These are phyloP conservation scores for Fusarium anguioides DNA, from an alignment of 2,329 filamentous ascomycete species.

Conservation along the genomic window DNA sequence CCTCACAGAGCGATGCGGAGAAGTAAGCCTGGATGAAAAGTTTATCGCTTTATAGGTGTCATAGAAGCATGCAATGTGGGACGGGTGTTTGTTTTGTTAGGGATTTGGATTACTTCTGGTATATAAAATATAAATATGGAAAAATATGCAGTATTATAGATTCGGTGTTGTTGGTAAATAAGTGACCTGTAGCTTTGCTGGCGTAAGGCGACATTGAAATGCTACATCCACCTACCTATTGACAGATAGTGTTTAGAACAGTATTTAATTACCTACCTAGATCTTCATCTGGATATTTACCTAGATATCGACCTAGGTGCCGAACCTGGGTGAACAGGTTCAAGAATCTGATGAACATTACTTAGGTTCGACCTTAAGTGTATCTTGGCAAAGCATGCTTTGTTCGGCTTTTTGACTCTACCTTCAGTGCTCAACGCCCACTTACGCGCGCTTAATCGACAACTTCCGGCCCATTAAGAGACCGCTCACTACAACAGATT, in stretches of 20 bases:
- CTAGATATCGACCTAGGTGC: no score
- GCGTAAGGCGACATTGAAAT: no score
- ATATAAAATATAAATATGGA: not conserved
- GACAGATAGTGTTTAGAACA: no score
- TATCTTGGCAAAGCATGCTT: not conserved
- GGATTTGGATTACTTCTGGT: rapidly evolving
- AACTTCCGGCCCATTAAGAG: no score
- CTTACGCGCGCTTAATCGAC: not conserved
- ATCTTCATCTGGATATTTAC: no score
- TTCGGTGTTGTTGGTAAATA: not conserved
- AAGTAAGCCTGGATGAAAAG: conserved; percentile 1
- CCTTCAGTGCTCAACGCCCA: not conserved
- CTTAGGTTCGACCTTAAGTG: not conserved
- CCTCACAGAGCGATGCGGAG: conserved; percentile 9
- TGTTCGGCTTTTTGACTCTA: not conserved
- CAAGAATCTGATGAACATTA: not conserved
- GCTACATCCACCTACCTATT: no score
- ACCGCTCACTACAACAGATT: rapidly evolving
- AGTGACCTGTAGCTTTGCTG: not conserved
- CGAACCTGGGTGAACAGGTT: not conserved
- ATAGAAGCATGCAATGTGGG: rapidly evolving
- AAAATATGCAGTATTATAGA: not conserved
- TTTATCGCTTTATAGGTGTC: rapidly evolving
- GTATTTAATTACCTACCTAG: no score
- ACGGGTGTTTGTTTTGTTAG: not conserved